Evolutionary conservation across 768 basidiomycete species (phyloP).

Genomic region (Scleroderma bovista): DNA sequence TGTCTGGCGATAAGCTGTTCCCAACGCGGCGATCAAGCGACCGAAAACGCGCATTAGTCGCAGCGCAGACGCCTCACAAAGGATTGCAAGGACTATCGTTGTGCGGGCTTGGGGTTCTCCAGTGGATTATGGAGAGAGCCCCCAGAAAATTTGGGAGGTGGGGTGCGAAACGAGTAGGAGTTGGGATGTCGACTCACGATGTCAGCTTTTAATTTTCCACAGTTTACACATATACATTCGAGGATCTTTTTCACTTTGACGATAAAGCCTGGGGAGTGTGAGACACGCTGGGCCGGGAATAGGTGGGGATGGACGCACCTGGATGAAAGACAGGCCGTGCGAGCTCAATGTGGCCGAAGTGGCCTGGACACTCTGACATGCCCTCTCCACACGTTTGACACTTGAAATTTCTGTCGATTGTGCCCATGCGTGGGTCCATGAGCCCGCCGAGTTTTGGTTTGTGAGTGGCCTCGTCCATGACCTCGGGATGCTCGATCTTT

Average conservation of each 20-base stretch:
- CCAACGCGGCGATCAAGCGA: constrained; percentile 90
- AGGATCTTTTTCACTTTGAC: constrained; percentile 99
- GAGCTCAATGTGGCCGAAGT: constrained; percentile 98
- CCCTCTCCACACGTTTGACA: constrained; percentile 99
- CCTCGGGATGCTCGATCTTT: constrained; percentile 97
- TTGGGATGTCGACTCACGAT: constrained; percentile 82
- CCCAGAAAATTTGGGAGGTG: constrained; percentile 96
- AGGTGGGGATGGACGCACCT: constrained; percentile 46
- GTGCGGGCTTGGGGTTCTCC: constrained; percentile 94
- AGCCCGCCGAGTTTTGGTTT: constrained; percentile 90
- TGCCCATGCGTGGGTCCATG: constrained; percentile 98
- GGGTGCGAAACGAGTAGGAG: constrained; percentile 85
- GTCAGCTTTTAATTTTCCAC: constrained; percentile 96
- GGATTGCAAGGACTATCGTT: constrained; percentile 72
- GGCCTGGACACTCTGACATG: constrained; percentile 99
- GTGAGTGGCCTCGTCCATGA: constrained; percentile 92
- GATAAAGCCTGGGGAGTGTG: constrained; percentile 66
- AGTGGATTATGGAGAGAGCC: constrained; percentile 86
- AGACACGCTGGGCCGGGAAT: neutral
- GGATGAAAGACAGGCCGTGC: constrained; percentile 97
- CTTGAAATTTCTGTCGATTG: constrained; percentile 96
- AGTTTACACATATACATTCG: constrained; percentile 98
- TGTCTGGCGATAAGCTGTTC: constrained; percentile 76
- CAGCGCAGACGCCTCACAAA: constrained; percentile 69
- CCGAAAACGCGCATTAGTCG: constrained; percentile 82